Conservation (phyloP, 768 basidiomycete species). For the Lactarius tabidus region DNA sequence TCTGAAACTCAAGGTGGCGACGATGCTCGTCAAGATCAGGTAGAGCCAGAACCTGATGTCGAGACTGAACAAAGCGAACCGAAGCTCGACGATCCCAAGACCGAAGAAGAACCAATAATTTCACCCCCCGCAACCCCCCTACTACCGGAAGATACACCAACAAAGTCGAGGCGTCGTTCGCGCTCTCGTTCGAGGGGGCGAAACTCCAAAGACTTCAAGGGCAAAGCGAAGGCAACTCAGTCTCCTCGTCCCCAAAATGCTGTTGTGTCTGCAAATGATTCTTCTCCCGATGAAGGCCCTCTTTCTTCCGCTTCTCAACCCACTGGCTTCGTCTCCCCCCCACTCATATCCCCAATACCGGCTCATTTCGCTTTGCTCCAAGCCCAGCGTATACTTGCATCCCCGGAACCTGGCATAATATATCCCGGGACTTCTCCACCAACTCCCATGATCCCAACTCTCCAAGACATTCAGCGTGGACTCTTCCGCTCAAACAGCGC, state of each 20-base stretch:
- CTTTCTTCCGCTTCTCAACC: slow-evolving; percentile 31
- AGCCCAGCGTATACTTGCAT: slow-evolving; percentile 25
- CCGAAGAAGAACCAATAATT: slow-evolving; percentile 26
- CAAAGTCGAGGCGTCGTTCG: slow-evolving; percentile 58
- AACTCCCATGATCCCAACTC: slow-evolving; percentile 65
- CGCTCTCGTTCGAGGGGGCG: slow-evolving; percentile 61
- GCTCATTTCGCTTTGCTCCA: slow-evolving; percentile 42
- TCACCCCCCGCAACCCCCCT: slow-evolving; percentile 25
- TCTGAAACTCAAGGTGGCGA: slow-evolving; percentile 13
- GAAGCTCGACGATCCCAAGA: slow-evolving; percentile 26
- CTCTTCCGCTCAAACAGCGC: slow-evolving; percentile 89
- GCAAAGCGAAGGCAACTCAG: slow-evolving; percentile 37
- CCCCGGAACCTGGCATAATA: slow-evolving; percentile 52
- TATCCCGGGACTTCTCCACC: slow-evolving; percentile 66
- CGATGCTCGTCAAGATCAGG: not conserved
- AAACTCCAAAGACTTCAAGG: slow-evolving; percentile 68
- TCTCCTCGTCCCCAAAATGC: slow-evolving; percentile 42
- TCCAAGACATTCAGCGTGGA: slow-evolving; percentile 73
- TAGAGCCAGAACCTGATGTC: slow-evolving; percentile 14
- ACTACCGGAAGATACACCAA: slow-evolving; percentile 29
- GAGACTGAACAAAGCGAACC: slow-evolving; percentile 17
- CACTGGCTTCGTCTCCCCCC: slow-evolving; percentile 27
- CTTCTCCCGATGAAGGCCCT: slow-evolving; percentile 52
- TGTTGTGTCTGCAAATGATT: slow-evolving; percentile 53
- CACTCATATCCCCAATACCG: slow-evolving; percentile 52